phyloP scores from a whole-genome alignment of 345 rosid genomes.

The Dipteronia sinensis region DNA sequence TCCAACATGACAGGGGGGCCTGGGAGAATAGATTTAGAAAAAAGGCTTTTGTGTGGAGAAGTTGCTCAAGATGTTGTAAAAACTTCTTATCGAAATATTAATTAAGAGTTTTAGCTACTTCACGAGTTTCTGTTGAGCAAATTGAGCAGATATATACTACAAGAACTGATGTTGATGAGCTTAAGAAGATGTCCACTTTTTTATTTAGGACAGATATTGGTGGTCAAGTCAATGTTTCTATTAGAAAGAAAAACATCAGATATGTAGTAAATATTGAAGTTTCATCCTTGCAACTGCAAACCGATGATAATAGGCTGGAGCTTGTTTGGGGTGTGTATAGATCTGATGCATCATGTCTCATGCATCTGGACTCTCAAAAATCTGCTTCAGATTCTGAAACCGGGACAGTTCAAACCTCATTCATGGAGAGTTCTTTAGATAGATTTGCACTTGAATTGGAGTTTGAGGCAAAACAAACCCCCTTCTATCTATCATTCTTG shows the following conservation, averaged over 20 bases:
- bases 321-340: constrained; percentile 72
- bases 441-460: constrained; percentile 56
- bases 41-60: constrained; percentile 29
- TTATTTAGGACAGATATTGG: constrained; percentile 73
- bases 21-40: constrained; percentile 29
- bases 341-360: constrained; percentile 60
- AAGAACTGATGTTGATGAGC: constrained; percentile 37
- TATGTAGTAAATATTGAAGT: constrained; percentile 61
- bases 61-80: constrained; percentile 20
- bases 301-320: constrained; percentile 40
- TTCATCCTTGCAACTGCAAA: constrained; percentile 46
- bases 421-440: constrained; percentile 44
- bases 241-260: constrained; percentile 52
- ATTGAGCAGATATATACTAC: constrained; percentile 39
- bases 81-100: constrained; percentile 20
- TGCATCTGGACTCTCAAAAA: constrained; percentile 47
- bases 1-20: constrained; percentile 24
- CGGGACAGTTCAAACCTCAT: constrained; percentile 45
- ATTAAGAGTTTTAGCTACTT: constrained; percentile 43
- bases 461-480: constrained; percentile 67
- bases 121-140: constrained; percentile 50
- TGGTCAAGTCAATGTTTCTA: constrained; percentile 63
- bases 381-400: constrained; percentile 38
- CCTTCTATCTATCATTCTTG: constrained; percentile 73
- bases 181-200: constrained; percentile 48